Evolutionary conservation across 139 green algal species (phyloP).

Genomic region (Nannochloris sp.): DNA sequence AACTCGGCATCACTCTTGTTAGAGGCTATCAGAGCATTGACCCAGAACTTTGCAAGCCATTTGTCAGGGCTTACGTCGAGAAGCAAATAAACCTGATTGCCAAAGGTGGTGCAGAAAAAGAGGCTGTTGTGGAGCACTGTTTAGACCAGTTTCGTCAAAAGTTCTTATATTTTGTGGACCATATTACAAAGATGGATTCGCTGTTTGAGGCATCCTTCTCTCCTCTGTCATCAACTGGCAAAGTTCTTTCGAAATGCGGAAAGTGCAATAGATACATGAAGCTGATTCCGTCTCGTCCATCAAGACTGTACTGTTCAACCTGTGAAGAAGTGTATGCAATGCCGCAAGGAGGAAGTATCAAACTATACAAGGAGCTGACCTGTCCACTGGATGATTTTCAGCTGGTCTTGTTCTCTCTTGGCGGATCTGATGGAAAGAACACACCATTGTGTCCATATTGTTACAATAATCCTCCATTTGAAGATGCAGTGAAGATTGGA

Average conservation of each 20-base stretch:
- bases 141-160: slow-evolving; percentile 61
- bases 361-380: slow-evolving; percentile 73
- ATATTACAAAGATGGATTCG: slow-evolving; percentile 77
- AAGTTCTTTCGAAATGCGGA: slow-evolving; percentile 72
- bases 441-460: slow-evolving; percentile 81
- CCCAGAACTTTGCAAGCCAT: slow-evolving; percentile 64
- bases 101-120: slow-evolving; percentile 61
- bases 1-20: slow-evolving; percentile 78
- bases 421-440: slow-evolving; percentile 64
- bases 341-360: slow-evolving; percentile 67
- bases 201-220: slow-evolving; percentile 88
- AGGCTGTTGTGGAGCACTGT: slow-evolving; percentile 56
- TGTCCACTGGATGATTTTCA: slow-evolving; percentile 84
- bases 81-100: slow-evolving; percentile 73
- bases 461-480: slow-evolving; percentile 81
- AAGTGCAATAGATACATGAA: slow-evolving; percentile 81
- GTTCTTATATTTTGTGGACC: slow-evolving; percentile 65
- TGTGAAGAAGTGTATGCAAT: slow-evolving; percentile 81
- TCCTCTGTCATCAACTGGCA: slow-evolving; percentile 62
- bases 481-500: slow-evolving; percentile 37
- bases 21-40: slow-evolving; percentile 27
- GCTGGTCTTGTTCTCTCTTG: slow-evolving; percentile 77
- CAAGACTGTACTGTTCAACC: slow-evolving; percentile 74
- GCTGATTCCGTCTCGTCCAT: slow-evolving; percentile 60
- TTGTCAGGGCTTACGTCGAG: slow-evolving; percentile 71